phyloP scores from a whole-genome alignment of 306 rosid genomes.

The Fagus crenata region DNA sequence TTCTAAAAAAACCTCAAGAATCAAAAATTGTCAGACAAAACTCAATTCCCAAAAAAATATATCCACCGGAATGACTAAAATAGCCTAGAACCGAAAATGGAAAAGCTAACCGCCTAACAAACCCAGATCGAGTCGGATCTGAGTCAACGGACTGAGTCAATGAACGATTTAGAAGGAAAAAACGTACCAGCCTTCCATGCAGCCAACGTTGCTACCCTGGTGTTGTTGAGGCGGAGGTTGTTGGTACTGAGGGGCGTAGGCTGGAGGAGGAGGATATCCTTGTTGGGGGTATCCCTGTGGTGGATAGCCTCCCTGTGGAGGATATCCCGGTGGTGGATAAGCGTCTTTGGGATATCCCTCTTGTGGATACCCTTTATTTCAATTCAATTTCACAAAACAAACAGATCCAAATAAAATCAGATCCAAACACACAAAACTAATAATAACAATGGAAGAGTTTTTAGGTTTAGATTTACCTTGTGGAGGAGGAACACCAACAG shows the following conservation, averaged over 20 bases:
- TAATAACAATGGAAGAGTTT: neutral
- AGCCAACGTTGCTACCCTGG: constrained; percentile 38
- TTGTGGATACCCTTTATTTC: constrained; percentile 69
- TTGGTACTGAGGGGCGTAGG: constrained; percentile 74
- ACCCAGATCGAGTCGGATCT: constrained; percentile 35
- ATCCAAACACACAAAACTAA: constrained; percentile 17
- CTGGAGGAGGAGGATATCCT: constrained; percentile 54
- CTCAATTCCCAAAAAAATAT: too few species aligned
- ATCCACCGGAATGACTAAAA: too few species aligned
- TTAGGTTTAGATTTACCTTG: constrained; percentile 48
- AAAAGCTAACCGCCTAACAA: neutral
- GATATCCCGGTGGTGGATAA: constrained; percentile 66
- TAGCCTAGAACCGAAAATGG: neutral
- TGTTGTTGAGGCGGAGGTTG: constrained; percentile 73
- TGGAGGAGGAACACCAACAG: constrained; percentile 90
- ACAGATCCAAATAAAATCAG: constrained; percentile 2
- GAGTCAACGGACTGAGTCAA: constrained; percentile 15
- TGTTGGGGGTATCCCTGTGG: constrained; percentile 60
- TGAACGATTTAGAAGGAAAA: constrained; percentile 5
- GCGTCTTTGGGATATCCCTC: constrained; percentile 74
- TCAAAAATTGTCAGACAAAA: too few species aligned
- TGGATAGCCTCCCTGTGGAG: constrained; percentile 54
- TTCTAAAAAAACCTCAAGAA: too few species aligned
- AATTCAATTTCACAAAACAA: neutral
- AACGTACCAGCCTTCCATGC: constrained; percentile 77